Evolutionary conservation across 768 basidiomycete genomes (phyloP).

Genomic region (Bullera alba): DNA sequence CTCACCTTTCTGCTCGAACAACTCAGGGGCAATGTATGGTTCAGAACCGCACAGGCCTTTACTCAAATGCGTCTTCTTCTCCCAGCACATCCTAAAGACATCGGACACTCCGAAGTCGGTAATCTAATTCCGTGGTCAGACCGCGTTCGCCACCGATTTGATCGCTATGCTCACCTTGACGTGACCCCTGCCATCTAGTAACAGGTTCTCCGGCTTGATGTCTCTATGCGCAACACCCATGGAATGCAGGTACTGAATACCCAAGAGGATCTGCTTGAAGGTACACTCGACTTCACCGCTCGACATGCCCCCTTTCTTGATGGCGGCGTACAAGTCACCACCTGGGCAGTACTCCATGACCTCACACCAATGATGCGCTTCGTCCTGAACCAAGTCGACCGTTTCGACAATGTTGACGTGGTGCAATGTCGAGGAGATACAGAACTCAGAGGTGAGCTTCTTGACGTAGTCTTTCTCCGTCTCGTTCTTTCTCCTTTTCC

Average conservation of each 20-base stretch:
- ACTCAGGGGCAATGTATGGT: slow-evolving; percentile 97
- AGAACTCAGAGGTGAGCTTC: slow-evolving; percentile 98
- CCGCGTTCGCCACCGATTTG: slow-evolving; percentile 1
- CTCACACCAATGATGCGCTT: slow-evolving; percentile 93
- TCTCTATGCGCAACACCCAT: slow-evolving; percentile 98
- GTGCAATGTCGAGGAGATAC: slow-evolving; percentile 91
- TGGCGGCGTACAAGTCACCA: slow-evolving; percentile 95
- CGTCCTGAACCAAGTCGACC: slow-evolving; percentile 98
- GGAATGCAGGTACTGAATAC: slow-evolving; percentile 82
- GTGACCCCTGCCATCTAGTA: slow-evolving; percentile 85
- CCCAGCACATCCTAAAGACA: slow-evolving; percentile 98
- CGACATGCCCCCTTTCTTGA: slow-evolving; percentile 93
- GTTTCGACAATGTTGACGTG: slow-evolving; percentile 96
- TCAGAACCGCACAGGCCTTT: slow-evolving; percentile 96
- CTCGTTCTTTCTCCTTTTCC: slow-evolving; percentile 95
- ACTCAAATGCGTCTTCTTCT: slow-evolving; percentile 90
- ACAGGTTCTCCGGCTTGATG: slow-evolving; percentile 95
- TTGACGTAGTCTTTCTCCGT: slow-evolving; percentile 99
- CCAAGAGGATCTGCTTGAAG: slow-evolving; percentile 90
- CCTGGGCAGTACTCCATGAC: slow-evolving; percentile 99
- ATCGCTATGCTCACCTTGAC: slow-evolving; percentile 62
- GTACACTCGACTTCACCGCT: slow-evolving; percentile 91
- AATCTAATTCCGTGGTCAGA: slow-evolving; percentile 56
- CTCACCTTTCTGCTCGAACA: slow-evolving; percentile 94
- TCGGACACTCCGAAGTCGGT: slow-evolving; percentile 98